phyloP scores from a whole-genome alignment of 2,329 filamentous ascomycete genomes.

The Huntiella omanensis region DNA sequence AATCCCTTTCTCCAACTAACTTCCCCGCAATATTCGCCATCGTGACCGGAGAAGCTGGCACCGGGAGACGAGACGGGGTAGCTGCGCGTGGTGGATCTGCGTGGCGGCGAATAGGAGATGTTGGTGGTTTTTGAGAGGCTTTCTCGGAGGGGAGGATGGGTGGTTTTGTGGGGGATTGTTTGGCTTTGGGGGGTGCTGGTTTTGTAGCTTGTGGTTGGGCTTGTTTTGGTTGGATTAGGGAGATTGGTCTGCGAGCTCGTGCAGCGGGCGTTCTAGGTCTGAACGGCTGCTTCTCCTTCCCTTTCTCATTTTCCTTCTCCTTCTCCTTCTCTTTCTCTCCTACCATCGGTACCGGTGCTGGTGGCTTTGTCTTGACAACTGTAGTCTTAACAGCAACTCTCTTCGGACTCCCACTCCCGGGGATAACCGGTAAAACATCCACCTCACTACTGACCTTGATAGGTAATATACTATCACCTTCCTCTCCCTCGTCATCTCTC shows the following conservation, averaged over 20 bases:
- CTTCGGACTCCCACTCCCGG: background rate
- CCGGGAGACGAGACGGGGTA: no score
- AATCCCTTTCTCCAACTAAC: no score
- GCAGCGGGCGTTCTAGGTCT: conserved; percentile 10
- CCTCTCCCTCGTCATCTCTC: conserved; percentile 6
- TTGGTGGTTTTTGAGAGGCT: no score
- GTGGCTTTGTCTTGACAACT: conserved; percentile 5
- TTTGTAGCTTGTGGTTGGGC: background rate
- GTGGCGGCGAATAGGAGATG: no score
- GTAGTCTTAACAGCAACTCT: conserved; percentile 4
- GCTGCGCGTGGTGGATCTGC: no score
- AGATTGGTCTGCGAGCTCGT: conserved; percentile 6
- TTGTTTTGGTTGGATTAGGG: conserved; percentile 8
- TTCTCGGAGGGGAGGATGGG: background rate
- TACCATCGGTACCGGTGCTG: background rate
- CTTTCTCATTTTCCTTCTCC: no score
- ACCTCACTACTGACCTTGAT: conserved; percentile 8
- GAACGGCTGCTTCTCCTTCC: background rate
- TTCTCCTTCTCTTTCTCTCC: background rate
- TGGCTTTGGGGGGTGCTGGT: background rate
- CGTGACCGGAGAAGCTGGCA: no score
- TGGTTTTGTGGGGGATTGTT: background rate
- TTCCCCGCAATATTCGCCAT: no score
- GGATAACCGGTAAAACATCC: background rate
- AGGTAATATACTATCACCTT: conserved; percentile 7